A percentile compares a stretch with the other conserved stretches of the same genome.
phyloP scores from a whole-genome alignment of 306 rosid species.

The Vachellia pachyceras region DNA sequence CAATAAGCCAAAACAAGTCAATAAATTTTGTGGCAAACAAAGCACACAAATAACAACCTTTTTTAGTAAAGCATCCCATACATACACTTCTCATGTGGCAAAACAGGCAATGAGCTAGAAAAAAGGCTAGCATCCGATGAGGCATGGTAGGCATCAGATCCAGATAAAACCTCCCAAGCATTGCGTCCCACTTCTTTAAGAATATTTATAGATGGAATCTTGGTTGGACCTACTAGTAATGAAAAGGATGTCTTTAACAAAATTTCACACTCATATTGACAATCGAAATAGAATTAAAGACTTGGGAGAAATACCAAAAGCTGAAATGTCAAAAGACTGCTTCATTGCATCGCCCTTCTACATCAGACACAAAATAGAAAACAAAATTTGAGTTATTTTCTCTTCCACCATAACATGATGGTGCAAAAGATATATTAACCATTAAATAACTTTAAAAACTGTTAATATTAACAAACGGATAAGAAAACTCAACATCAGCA shows the following conservation, averaged over 20 bases:
- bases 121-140: slow-evolving; percentile 80
- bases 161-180: slow-evolving; percentile 59
- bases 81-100: slow-evolving; percentile 78
- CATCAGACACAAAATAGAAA: slow-evolving; percentile 26
- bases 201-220: slow-evolving; percentile 53
- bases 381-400: slow-evolving; percentile 18
- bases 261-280: slow-evolving; percentile 13
- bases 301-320: slow-evolving; percentile 51
- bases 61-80: slow-evolving; percentile 2
- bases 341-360: slow-evolving; percentile 67
- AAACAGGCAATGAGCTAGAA: slow-evolving; percentile 83
- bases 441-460: slow-evolving; percentile 23
- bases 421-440: not conserved
- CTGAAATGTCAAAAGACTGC: slow-evolving; percentile 56
- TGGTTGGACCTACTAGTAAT: slow-evolving; percentile 53
- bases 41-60: slow-evolving; percentile 24
- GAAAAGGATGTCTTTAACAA: slow-evolving; percentile 23
- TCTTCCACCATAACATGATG: slow-evolving; percentile 26
- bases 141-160: slow-evolving; percentile 58
- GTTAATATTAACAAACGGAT: slow-evolving; percentile 10
- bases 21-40: slow-evolving; percentile 18
- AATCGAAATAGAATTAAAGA: slow-evolving; percentile 24
- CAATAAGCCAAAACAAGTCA: slow-evolving; percentile 42
- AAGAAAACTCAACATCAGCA: not conserved
- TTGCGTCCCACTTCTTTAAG: slow-evolving; percentile 50